These are phyloP conservation scores for Ceratobasidium sp. DNA, from an alignment of 1,284 basidiomycete species.

Conservation along the genomic window DNA sequence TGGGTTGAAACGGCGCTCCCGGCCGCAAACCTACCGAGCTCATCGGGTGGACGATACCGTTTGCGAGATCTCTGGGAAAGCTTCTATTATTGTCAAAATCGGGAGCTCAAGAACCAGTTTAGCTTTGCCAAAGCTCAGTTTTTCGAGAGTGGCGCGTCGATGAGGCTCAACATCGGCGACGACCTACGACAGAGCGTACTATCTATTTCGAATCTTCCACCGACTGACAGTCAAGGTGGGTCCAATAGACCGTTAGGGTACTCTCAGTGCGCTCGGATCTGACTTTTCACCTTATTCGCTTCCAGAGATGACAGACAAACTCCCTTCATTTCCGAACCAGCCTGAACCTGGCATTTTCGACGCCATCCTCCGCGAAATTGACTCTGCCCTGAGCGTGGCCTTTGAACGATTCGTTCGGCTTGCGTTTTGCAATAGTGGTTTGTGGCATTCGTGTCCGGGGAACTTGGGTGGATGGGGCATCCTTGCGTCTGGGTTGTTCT, in stretches of 20 bases:
- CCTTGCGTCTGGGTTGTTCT: constrained; percentile 1
- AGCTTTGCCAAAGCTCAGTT: constrained; percentile 33
- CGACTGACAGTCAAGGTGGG: neutral
- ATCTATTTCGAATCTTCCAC: constrained; percentile 16
- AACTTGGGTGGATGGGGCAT: neutral
- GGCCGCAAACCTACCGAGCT: constrained; percentile 14
- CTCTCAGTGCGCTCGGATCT: neutral
- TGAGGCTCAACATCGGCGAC: constrained; percentile 29
- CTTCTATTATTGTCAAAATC: constrained; percentile 20
- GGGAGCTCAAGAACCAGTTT: constrained; percentile 16
- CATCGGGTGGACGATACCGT: constrained; percentile 5
- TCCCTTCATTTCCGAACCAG: constrained; percentile 36
- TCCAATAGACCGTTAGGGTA: neutral
- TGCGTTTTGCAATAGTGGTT: constrained; percentile 29
- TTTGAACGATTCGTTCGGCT: constrained; percentile 18
- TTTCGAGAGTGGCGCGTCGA: neutral
- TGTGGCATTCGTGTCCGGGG: constrained; percentile 18
- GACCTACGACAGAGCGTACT: neutral
- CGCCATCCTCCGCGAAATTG: neutral
- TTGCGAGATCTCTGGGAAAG: constrained; percentile 31
- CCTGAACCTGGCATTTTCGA: constrained; percentile 32
- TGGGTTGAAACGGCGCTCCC: constrained; percentile 33
- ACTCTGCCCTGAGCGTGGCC: neutral
- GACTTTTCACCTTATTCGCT: neutral
- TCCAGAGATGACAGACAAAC: constrained; percentile 20